Percentiles rank a stretch among this genome's conserved stretches.
Evolutionary conservation across 768 basidiomycete genomes (phyloP).

Genomic region (Inosperma sp.): DNA sequence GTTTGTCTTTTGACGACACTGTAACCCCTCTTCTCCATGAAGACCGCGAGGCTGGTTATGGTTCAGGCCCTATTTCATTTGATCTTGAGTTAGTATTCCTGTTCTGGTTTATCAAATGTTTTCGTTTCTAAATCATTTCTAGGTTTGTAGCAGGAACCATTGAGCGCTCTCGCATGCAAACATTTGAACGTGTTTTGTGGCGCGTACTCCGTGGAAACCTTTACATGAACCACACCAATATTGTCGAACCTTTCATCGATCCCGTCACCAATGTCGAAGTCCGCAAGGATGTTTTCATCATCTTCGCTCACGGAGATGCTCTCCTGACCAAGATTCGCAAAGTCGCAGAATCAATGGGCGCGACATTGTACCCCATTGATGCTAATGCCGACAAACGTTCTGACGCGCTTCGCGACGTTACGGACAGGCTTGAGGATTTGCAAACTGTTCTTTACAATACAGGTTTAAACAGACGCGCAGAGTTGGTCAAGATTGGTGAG

Average conservation of each 20-base stretch:
- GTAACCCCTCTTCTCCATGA: conserved; percentile 88
- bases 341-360: conserved; percentile 98
- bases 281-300: conserved; percentile 98
- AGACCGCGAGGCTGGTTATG: conserved; percentile 68
- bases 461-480: conserved; percentile 70
- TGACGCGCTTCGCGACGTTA: conserved; percentile 86
- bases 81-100: conserved; percentile 74
- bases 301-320: conserved; percentile 94
- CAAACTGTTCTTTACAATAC: conserved; percentile 89
- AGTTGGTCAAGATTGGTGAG: conserved; percentile 83
- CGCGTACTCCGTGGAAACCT: conserved; percentile 95
- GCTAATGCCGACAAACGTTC: conserved; percentile 88
- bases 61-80: conserved; percentile 52
- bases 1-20: conserved; percentile 88
- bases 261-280: conserved; percentile 77
- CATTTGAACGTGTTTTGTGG: conserved; percentile 97
- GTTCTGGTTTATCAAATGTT: not conserved
- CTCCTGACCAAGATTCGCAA: conserved; percentile 95
- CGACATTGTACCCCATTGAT: conserved; percentile 94
- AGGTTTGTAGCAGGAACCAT: conserved; percentile 97
- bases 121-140: conserved; percentile 6
- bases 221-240: conserved; percentile 99
- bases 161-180: conserved; percentile 84
- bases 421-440: conserved; percentile 84
- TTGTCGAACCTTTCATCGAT: conserved; percentile 87